Conservation (phyloP, 805 yeast species). For the Pichia nakasei region DNA sequence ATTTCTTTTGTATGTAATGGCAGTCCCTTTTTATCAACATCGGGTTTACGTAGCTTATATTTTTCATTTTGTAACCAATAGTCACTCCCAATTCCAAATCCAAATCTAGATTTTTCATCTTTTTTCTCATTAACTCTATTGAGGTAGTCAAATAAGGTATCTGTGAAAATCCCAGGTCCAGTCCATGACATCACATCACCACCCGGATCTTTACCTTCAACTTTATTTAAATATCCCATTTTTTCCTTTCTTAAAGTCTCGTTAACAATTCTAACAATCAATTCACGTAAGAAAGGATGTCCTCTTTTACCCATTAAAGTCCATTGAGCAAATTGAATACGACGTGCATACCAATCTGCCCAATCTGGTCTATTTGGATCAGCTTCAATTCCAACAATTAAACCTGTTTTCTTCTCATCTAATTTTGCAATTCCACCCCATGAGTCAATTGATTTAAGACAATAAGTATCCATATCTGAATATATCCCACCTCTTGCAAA, state of each 20-base stretch:
- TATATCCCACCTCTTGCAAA: conserved; percentile 91
- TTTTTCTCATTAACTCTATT: conserved; percentile 40
- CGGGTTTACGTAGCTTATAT: conserved; percentile 16
- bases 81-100: conserved; percentile 26
- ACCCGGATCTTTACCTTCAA: conserved; percentile 56
- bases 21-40: conserved; percentile 16
- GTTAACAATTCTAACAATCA: conserved; percentile 71
- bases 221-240: conserved; percentile 36
- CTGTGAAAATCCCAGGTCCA: conserved; percentile 95
- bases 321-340: conserved; percentile 97
- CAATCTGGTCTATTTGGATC: conserved; percentile 96
- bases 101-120: conserved; percentile 19
- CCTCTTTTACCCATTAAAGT: conserved; percentile 84
- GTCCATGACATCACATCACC: conserved; percentile 89
- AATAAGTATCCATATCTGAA: conserved; percentile 80
- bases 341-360: conserved; percentile 85
- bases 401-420: conserved; percentile 37
- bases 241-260: conserved; percentile 51
- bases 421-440: conserved; percentile 53
- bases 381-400: conserved; percentile 88
- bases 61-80: conserved; percentile 19
- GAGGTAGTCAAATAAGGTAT: conserved; percentile 69
- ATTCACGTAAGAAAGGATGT: conserved; percentile 78
- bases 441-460: conserved; percentile 57
- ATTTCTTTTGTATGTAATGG: conserved; percentile 19